Evolutionary conservation across 805 yeast species (phyloP), one percentile per base, ranked within the genome.

Genomic region (Saccharomycopsis sp.): DNA sequence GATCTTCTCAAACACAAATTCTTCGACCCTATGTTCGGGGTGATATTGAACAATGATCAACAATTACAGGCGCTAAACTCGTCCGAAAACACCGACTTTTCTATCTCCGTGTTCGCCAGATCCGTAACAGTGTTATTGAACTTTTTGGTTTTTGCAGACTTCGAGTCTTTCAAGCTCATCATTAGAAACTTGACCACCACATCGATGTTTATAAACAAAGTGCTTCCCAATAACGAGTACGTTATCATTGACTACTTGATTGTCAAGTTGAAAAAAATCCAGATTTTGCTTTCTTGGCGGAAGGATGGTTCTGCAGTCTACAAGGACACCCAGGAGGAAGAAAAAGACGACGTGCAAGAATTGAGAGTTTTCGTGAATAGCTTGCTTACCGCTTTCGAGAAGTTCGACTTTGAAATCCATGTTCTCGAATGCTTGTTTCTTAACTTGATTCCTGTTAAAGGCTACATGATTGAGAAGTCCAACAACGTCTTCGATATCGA

Each of bases 391-490:
- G 48, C 48, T 5, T 44, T 44, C 21, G 16, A 44, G 18, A 44
- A 44, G 8, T 44, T 44, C 12, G 48, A 44, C 21, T 44, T 44
- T 12, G 48, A 44, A 44, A 44, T 44, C 16, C 48, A 44, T 44
- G 48, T 44, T 4, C 48, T 44, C 16, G 24, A 51, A 29, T 12
- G 20, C n/a, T n/a, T 16, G n/a, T 50, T 58, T 23, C 37, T 58
- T 2, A 16, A 40, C 12, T 16, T 56, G 16, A 58, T 47, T 16
- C 59, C 61, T 34, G 48, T 58, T 24, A 55, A 56, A 24, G 61
- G 61, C 15, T 58, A 56, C 34, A 18, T 58, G 50, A 56, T 58
- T 50, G 61, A 58, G 46, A 56, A 58, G 50, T 58, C 18, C 34
- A 44, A 23, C 34, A 44, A 44, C 16, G 48, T 44, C 16, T 44